Evolutionary conservation across 2,329 filamentous ascomycete genomes (phyloP), one percentile per base, ranked within the genome.

Genomic region (Neofusicoccum laricinum): DNA sequence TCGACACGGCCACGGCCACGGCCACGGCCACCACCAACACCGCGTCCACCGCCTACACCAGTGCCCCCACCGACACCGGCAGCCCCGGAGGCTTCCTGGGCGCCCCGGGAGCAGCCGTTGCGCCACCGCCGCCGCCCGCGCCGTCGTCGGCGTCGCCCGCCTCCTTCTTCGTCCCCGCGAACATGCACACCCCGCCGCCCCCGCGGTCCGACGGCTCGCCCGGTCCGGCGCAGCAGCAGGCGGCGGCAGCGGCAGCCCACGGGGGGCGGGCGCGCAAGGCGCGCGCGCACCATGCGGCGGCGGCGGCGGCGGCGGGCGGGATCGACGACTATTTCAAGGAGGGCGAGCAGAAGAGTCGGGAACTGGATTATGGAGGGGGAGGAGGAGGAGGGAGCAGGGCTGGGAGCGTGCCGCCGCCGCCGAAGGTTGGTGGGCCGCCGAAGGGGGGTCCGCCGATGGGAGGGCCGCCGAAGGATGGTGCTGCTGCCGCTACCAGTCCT

Each of bases 1-100:
- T 99, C 72, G 92, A 97, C 76, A 43, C 53, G 64, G 30, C 25
- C 3, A n/a, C 41, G 14, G 25, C 21, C 11, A 8, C 32, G 25
- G 25, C 30, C 4, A 15, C 25, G 5, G 25, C 25, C 25, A 17
- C 21, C 38, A 32, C 53, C 36, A 45, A 38, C 32, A 43, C 30
- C 41, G 30, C 51, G 21, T 2, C 34, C 6, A 49, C 40, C 21
- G 17, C 59, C 66, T 69, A 43, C 41, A 45, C 40, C n/a, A 49
- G 40, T 40, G 64, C 32, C 34, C 14, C 21, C 59, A 67, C 15
- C 15, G 63, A 48, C 58, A 32, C 32, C 34, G 19, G 11, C 36
- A 32, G 14, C 32, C 45, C 45, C 17, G 58, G 17, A 25, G 17
- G 17, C 3, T 46, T 46, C 40, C n/a, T 45, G 4, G 55, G 51